Base-by-base conservation (phyloP, 768 basidiomycete species). In the Trametes punicea region DNA sequence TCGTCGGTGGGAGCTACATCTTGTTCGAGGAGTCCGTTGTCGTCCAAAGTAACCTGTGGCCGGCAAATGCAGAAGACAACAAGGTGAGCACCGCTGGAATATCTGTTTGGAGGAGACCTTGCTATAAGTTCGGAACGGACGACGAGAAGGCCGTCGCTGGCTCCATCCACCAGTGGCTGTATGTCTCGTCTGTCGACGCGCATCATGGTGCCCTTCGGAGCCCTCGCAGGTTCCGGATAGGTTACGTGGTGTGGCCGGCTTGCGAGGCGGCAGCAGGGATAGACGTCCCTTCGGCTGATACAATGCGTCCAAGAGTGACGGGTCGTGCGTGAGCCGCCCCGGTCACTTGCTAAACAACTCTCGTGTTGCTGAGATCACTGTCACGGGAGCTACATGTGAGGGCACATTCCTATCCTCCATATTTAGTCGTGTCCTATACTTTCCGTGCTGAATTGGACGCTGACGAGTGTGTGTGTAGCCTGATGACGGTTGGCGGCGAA, bases 61-160 rank as follows among this genome's bases (percentile, higher is more conserved):
- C 76, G 48, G 56, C 59, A 65, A 55, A 41, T 39, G 66, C 75
- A 1, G 70, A 76, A 6, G 71, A 74, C 27, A 58, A 64, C 6
- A 81, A 80, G 77, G 92, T 91, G 69, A 73, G 90, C 81, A 42
- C 7, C 42, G 46, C 15, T 31, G 31, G 31, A 6, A 36, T n/a
- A 36, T 36, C 9, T 36, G 7, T 8, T 36, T 15, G 34, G 15
- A 8, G 5, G n/a, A 10, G 34, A 7, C 34, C 13, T 36, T 48
- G 39, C 8, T 30, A 52, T 58, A n/a, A 18, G 51, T n/a, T 55
- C 59, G 11, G 29, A 61, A 31, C 69, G 95, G 95, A 81, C 89
- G 82, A 73, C 71, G 94, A 98, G 95, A 98, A 98, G 88, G 88
- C 84, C 85, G 81, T 78, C 92, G 80, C 83, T 87, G 90, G 80